A percentile compares a stretch with the other conserved stretches of the same genome.
Conservation (phyloP, 2,329 filamentous ascomycete species). For the Chalaropsis thielavioides region DNA sequence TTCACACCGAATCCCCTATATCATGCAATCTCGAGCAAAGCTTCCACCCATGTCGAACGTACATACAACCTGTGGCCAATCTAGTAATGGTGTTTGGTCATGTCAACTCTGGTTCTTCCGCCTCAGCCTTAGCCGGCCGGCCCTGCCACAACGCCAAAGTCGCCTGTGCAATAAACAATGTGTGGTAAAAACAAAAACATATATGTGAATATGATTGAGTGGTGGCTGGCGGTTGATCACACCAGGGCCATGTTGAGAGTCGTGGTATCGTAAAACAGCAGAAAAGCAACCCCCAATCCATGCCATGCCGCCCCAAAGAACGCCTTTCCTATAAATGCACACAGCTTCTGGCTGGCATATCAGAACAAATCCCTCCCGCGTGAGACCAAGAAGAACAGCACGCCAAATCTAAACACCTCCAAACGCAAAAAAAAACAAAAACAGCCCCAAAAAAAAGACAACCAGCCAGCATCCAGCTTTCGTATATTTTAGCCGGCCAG, state of each 20-base stretch:
- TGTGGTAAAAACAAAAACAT: neutral
- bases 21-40: neutral
- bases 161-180: neutral
- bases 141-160: too few relatives aligned
- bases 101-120: too few relatives aligned
- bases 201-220: neutral
- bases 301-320: neutral
- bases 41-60: neutral
- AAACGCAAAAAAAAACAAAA: neutral
- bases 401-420: neutral
- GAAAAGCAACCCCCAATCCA: neutral
- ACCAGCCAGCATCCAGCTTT: neutral
- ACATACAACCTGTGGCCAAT: neutral
- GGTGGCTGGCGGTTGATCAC: neutral
- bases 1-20: neutral
- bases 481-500: neutral
- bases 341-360: neutral
- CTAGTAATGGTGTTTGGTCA: neutral
- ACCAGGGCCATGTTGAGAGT: neutral
- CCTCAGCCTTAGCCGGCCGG: too few relatives aligned
- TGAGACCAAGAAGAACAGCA: neutral
- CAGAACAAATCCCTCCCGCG: neutral
- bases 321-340: neutral
- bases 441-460: neutral
- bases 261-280: conserved; percentile 15